A percentile compares a stretch with the other conserved stretches of the same genome.
phyloP scores from a whole-genome alignment of 1,139 yeast species.

The Suhomyces choctaworum region DNA sequence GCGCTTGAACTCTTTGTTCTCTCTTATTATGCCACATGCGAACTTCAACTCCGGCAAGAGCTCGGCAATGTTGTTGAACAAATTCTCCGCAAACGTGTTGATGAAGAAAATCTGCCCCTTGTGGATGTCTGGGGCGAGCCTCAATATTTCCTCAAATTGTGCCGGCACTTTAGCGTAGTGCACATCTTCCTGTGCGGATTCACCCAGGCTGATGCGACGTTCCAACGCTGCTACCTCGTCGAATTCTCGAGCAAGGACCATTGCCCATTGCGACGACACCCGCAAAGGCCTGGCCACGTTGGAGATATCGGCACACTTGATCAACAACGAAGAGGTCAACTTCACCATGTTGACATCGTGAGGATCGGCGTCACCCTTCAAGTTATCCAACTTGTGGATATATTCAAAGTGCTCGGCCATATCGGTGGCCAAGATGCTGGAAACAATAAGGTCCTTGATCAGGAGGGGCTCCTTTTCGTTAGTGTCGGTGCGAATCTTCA shows the following conservation, averaged over 20 bases:
- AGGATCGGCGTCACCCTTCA: constrained; percentile 22
- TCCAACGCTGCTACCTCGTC: constrained; percentile 64
- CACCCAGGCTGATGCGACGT: constrained; percentile 26
- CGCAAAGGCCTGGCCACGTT: constrained; percentile 81
- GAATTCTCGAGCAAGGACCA: constrained; percentile 73
- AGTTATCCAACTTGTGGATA: constrained; percentile 48
- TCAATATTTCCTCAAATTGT: constrained; percentile 40
- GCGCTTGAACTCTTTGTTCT: constrained; percentile 50
- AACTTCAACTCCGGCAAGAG: constrained; percentile 58
- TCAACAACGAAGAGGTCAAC: constrained; percentile 64
- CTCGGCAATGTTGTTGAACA: constrained; percentile 64
- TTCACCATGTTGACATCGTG: constrained; percentile 34
- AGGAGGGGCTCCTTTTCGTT: constrained; percentile 17
- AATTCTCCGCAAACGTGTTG: constrained; percentile 72
- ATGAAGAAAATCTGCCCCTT: constrained; percentile 87
- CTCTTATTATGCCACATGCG: constrained; percentile 48
- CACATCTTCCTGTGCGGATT: constrained; percentile 19
- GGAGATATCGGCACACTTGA: constrained; percentile 93
- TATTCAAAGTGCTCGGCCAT: constrained; percentile 88
- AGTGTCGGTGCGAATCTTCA: constrained; percentile 18
- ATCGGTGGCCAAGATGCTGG: constrained; percentile 80
- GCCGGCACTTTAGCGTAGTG: constrained; percentile 32
- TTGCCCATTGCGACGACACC: constrained; percentile 85
- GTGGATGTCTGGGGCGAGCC: constrained; percentile 51
- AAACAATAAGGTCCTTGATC: constrained; percentile 37